Evolutionary conservation across 176 grass and related monocot genomes (phyloP).

Genomic region (Carex parvula): DNA sequence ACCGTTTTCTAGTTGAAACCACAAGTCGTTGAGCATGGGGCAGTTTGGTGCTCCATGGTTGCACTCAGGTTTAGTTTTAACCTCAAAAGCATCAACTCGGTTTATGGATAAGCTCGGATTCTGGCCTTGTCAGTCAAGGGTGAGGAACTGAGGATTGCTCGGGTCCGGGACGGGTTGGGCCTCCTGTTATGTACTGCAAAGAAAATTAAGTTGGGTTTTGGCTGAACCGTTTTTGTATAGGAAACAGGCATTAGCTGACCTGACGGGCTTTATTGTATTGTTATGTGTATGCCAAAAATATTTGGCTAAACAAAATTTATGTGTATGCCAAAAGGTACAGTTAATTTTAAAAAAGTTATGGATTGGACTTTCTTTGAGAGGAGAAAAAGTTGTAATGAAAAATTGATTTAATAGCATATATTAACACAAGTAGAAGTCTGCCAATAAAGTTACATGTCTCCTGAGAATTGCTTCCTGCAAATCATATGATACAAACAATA

Average conservation of each 20-base stretch:
- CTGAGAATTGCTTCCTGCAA: background rate
- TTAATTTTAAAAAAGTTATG: background rate
- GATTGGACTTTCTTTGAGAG: background rate
- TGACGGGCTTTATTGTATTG: background rate
- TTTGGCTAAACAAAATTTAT: background rate
- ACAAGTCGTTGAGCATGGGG: background rate
- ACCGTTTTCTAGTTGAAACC: background rate
- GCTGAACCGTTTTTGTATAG: background rate
- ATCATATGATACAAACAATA: conserved; percentile 30
- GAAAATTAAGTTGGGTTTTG: background rate
- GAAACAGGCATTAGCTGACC: background rate
- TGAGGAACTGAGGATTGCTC: background rate
- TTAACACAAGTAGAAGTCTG: conserved; percentile 23
- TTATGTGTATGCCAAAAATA: background rate
- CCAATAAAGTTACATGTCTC: conserved; percentile 8
- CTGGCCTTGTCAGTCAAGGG: background rate
- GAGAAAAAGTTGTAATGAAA: background rate
- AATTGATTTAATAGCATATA: conserved; percentile 13
- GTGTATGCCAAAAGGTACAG: background rate
- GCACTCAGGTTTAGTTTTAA: background rate
- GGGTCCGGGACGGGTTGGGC: background rate
- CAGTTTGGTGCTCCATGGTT: background rate
- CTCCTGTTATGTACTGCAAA: background rate
- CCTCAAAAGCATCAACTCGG: background rate
- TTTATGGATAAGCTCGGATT: background rate